A percentile compares a stretch with the other conserved stretches of the same genome.
These are phyloP conservation scores for Dioscorea zingiberensis DNA, from an alignment of 106 monocot species.

Conservation along the genomic window DNA sequence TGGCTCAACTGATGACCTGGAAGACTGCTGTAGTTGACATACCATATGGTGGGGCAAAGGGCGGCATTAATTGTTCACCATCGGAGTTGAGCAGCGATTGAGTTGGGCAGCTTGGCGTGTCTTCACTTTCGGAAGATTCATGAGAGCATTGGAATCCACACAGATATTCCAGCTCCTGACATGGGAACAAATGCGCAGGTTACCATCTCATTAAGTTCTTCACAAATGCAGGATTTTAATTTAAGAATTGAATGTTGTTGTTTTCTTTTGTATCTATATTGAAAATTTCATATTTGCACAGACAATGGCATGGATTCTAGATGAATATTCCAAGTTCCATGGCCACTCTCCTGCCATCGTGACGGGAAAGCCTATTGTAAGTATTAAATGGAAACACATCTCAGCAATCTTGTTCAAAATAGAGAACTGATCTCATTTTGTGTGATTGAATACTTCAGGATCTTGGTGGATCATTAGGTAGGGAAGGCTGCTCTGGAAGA, in stretches of 20 bases:
- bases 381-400: conserved; percentile 3
- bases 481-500: conserved; percentile 86
- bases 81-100: conserved; percentile 58
- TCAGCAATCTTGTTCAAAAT: too few species aligned
- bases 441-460: conserved; percentile 33
- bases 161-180: conserved; percentile 92
- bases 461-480: conserved; percentile 91
- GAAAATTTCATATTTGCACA: conserved; percentile 13
- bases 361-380: conserved; percentile 90
- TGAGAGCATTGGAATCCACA: conserved; percentile 76
- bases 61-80: conserved; percentile 82
- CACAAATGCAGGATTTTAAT: conserved; percentile 21
- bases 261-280: too few species aligned
- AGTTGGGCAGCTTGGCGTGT: conserved; percentile 87
- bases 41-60: conserved; percentile 96
- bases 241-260: too few species aligned
- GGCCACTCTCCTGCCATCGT: conserved; percentile 59
- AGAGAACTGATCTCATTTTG: neutral
- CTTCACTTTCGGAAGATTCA: conserved; percentile 94
- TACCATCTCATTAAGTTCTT: neutral
- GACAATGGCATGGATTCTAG: conserved; percentile 99
- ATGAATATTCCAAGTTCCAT: conserved; percentile 95
- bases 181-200: conserved; percentile 99
- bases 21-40: conserved; percentile 89
- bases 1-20: conserved; percentile 99